A percentile compares a stretch with the other conserved stretches of the same genome.
These are phyloP conservation scores for Nannochloris sp. DNA, from an alignment of 139 green algal species.

Conservation along the genomic window DNA sequence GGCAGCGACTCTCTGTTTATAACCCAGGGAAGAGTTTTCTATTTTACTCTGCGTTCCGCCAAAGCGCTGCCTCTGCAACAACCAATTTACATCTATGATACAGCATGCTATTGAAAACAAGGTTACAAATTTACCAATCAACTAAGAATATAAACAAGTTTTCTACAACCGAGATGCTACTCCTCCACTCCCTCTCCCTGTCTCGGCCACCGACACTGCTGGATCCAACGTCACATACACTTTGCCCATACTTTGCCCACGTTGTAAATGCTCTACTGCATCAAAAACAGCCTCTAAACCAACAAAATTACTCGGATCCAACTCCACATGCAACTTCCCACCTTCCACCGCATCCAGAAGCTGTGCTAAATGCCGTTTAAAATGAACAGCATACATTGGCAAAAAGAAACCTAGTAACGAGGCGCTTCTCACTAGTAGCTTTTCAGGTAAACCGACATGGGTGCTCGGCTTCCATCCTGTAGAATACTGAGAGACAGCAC, in stretches of 20 bases:
- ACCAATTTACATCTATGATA: too few relatives aligned
- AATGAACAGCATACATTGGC: slow-evolving; percentile 38
- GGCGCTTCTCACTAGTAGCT: slow-evolving; percentile 70
- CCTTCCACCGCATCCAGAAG: slow-evolving; percentile 23
- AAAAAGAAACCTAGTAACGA: slow-evolving; percentile 75
- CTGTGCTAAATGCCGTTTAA: slow-evolving; percentile 31
- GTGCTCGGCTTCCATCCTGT: slow-evolving; percentile 22
- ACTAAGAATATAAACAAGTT: too few relatives aligned
- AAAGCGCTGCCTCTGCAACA: too few relatives aligned
- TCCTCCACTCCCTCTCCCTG: too few relatives aligned
- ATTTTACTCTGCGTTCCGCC: too few relatives aligned
- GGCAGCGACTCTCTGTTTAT: too few relatives aligned
- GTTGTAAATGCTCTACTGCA: slow-evolving; percentile 66
- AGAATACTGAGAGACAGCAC: slow-evolving; percentile 55
- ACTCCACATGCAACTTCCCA: slow-evolving; percentile 38
- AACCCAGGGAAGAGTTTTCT: too few relatives aligned
- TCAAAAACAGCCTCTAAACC: slow-evolving; percentile 42
- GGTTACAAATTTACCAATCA: too few relatives aligned
- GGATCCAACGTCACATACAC: too few relatives aligned
- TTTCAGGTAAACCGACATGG: slow-evolving; percentile 56
- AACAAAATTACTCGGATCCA: slow-evolving; percentile 37
- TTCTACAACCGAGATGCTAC: too few relatives aligned
- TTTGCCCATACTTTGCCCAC: slow-evolving; percentile 68
- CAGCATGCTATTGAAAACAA: too few relatives aligned
- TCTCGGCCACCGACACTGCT: too few relatives aligned